phyloP scores from a whole-genome alignment of 331 rosid species.

The Saraca asoca region DNA sequence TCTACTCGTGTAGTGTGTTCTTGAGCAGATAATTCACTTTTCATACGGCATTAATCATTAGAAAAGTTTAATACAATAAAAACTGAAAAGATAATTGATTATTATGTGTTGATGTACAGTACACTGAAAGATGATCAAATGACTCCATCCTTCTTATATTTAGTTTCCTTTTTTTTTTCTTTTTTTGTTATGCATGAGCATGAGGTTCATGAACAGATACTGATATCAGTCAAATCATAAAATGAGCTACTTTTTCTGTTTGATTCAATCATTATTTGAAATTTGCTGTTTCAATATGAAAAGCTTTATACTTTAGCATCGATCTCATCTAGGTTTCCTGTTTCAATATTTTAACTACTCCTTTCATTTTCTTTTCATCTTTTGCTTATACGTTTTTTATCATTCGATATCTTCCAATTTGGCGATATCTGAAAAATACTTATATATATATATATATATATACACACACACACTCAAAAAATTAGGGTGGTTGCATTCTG shows the following conservation, averaged over 20 bases:
- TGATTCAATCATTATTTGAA: too few species aligned
- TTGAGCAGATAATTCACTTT: not conserved
- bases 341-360: not conserved
- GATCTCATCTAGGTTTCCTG: not conserved
- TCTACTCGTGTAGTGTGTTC: not conserved
- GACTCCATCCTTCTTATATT: too few species aligned
- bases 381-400: not conserved
- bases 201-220: too few species aligned
- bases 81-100: not conserved
- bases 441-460: slow-evolving; percentile 7
- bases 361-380: slow-evolving; percentile 30
- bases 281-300: not conserved
- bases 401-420: slow-evolving; percentile 10
- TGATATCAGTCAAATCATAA: not conserved
- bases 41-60: too few species aligned
- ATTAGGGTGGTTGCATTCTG: slow-evolving; percentile 32
- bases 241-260: not conserved
- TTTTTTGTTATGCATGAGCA: too few species aligned
- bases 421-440: not conserved
- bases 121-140: too few species aligned
- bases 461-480: slow-evolving; percentile 4
- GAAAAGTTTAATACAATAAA: not conserved
- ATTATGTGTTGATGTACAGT: not conserved
- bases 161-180: too few species aligned
- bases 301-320: not conserved